Evolutionary conservation across 2,329 filamentous ascomycete genomes (phyloP).

Genomic region (Ciborinia camelliae): DNA sequence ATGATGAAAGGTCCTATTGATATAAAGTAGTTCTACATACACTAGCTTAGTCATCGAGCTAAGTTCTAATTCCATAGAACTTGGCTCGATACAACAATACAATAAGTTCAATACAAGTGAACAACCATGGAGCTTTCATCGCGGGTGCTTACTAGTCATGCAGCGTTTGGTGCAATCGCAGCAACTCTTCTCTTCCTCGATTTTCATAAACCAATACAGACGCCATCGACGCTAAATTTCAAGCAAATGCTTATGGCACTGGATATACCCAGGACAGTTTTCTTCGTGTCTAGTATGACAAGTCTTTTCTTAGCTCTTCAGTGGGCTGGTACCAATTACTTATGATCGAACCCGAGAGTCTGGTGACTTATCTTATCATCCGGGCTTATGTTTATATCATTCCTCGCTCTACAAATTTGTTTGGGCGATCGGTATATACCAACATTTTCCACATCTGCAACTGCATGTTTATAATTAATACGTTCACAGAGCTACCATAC

Average conservation of each 20-base stretch:
- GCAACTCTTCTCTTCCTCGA: background rate
- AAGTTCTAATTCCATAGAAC: too few relatives aligned
- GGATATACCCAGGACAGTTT: conserved; percentile 38
- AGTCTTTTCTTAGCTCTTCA: conserved; percentile 38
- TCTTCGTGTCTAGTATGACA: conserved; percentile 37
- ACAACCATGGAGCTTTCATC: too few relatives aligned
- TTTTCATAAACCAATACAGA: background rate
- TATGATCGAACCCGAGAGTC: conserved; percentile 38
- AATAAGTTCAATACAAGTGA: too few relatives aligned
- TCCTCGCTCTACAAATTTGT: conserved; percentile 38
- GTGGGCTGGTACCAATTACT: conserved; percentile 37
- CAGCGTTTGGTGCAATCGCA: background rate
- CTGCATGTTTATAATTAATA: too few relatives aligned
- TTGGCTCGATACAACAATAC: too few relatives aligned
- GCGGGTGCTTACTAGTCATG: too few relatives aligned
- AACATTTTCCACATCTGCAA: too few relatives aligned
- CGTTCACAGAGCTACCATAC: background rate
- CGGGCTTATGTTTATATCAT: conserved; percentile 33
- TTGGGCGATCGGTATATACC: background rate
- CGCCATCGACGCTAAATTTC: background rate
- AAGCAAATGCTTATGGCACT: conserved; percentile 14
- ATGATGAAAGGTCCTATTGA: too few relatives aligned
- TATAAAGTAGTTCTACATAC: too few relatives aligned
- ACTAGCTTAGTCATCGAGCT: too few relatives aligned
- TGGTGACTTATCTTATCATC: conserved; percentile 39